Evolutionary conservation across 441 rosid genomes (phyloP).

Genomic region (Biscutella laevigata): DNA sequence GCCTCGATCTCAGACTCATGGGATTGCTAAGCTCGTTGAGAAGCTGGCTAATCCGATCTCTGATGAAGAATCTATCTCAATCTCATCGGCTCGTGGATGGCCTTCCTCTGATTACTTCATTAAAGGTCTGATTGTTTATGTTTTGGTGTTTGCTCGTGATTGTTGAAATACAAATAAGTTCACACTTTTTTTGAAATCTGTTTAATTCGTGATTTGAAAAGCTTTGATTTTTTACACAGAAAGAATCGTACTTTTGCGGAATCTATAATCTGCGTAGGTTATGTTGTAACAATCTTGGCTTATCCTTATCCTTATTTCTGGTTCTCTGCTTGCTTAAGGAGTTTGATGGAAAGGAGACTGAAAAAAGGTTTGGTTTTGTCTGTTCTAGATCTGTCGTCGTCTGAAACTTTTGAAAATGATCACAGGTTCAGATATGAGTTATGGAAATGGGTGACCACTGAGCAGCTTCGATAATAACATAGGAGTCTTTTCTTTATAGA

Average conservation of each 20-base stretch:
- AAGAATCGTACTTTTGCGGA: neutral
- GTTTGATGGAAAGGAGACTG: too few species aligned
- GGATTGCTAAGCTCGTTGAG: conserved; percentile 62
- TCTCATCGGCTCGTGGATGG: conserved; percentile 65
- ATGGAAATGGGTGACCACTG: conserved; percentile 8
- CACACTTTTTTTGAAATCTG: too few species aligned
- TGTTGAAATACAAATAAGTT: neutral
- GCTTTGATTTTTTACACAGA: neutral
- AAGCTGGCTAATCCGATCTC: conserved; percentile 55
- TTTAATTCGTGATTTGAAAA: neutral
- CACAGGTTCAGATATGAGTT: neutral
- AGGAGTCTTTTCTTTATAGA: neutral
- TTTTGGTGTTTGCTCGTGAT: neutral
- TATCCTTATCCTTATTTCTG: too few species aligned
- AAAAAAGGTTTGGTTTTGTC: neutral
- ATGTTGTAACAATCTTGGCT: neutral
- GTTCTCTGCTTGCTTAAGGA: too few species aligned
- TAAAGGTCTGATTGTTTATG: conserved; percentile 34
- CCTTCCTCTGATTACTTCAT: conserved; percentile 78
- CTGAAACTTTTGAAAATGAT: neutral
- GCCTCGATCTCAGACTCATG: conserved; percentile 42
- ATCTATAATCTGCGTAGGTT: neutral
- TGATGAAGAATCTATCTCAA: conserved; percentile 46
- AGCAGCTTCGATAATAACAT: neutral
- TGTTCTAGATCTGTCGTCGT: conserved; percentile 1